Base-by-base conservation (phyloP, 495 filamentous ascomycete genomes). In the Ascobolus immersus region DNA sequence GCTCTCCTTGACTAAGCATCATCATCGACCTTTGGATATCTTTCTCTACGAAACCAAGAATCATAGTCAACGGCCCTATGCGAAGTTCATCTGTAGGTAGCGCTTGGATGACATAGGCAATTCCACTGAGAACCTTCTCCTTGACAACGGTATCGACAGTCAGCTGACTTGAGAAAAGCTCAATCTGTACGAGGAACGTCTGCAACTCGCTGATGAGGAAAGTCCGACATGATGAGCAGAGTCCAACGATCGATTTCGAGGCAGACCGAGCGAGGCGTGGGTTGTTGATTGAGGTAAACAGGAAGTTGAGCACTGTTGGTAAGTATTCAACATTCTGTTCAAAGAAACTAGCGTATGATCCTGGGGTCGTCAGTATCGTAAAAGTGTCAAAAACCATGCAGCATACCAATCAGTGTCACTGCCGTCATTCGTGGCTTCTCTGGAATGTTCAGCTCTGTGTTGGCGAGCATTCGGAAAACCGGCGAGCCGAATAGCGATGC, bases 101-200 rank as follows among this genome's bases (percentile, higher is more conserved):
- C 21, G 73, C 77, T 44, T 92, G 79, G 22, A 90, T 67, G 35
- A 94, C 77, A 10, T 71, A 68, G 5, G 80, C 68, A 34, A 93
- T 84, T 5, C 71, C 79, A 37, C 77, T 75, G 9, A 91, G 52
- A 2, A 94, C 67, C 28, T 64, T 66, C 41, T 86, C 77, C 55
- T 91, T 84, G 0, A 71, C 73, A 17, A 66, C 54, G 10, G 62
- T 60, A 18, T 80, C 77, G 5, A 74, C 60, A 3, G 61, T 65
- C 17, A 60, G 58, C 32, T 63, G 66, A 19, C 51, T 52, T 22
- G 61, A 55, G 40, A 84, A 74, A 12, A 62, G 51, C 36, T 68
- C 59, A 43, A 81, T 81, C 44, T 86, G 75, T 17, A 67, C 56
- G 11, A 96, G 59, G 47, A 96, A 90, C 0, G 69, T 62, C 10